A percentile compares a stretch with the other conserved stretches of the same genome.
phyloP scores from a whole-genome alignment of 176 grass and related monocot genomes.

The Triticum aestivum region DNA sequence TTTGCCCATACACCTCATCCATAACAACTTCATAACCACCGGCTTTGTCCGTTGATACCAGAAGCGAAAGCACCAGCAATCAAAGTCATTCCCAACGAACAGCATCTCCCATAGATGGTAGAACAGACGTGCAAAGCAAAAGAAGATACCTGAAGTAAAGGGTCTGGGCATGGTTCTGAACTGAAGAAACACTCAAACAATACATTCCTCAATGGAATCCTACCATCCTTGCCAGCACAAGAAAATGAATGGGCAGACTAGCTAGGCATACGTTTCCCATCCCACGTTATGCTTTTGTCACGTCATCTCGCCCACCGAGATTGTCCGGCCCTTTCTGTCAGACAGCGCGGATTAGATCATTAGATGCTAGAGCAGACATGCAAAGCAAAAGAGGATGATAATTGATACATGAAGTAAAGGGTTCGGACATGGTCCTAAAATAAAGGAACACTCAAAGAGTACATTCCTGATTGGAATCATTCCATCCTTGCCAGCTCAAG shows the following conservation, averaged over 20 bases:
- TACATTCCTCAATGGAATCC: too few species aligned
- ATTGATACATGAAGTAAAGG: background rate
- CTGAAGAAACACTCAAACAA: too few species aligned
- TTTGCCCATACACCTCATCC: conserved; percentile 30
- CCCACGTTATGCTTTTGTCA: background rate
- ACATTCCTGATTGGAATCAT: too few species aligned
- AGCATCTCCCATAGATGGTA: too few species aligned
- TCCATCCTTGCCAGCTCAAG: too few species aligned
- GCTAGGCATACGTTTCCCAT: background rate
- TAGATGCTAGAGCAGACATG: background rate
- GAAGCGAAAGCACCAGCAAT: conserved; percentile 25
- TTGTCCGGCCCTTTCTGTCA: background rate
- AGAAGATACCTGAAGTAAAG: too few species aligned
- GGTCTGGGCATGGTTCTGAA: too few species aligned
- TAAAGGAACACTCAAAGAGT: too few species aligned
- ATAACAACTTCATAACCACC: conserved; percentile 39
- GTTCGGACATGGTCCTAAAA: background rate
- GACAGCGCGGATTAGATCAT: background rate
- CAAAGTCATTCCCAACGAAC: conserved; percentile 9
- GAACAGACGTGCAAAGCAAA: too few species aligned
- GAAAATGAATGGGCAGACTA: too few species aligned
- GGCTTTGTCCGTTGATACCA: conserved; percentile 35
- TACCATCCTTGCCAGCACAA: too few species aligned
- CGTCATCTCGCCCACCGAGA: background rate
- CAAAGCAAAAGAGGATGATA: background rate